Evolutionary conservation across 2,329 filamentous ascomycete genomes (phyloP).

Genomic region (Botrytis hyacinthi): DNA sequence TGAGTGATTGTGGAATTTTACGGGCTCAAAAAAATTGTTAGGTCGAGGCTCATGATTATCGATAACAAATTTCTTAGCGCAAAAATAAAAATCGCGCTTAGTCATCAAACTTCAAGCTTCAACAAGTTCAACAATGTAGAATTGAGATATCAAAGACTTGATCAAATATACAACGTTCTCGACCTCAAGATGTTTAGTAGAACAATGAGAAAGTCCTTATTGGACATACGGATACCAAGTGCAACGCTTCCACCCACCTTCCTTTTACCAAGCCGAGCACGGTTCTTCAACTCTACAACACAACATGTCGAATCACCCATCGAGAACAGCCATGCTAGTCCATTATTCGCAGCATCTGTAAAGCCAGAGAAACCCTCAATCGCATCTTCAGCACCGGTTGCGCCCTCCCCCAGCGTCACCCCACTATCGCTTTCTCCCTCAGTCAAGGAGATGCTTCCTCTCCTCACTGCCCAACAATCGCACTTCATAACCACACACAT

Average conservation of each 20-base stretch:
- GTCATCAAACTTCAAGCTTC: constrained; percentile 19
- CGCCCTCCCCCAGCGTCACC: constrained; percentile 30
- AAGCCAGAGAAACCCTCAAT: constrained; percentile 16
- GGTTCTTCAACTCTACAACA: constrained; percentile 50
- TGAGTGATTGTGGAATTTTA: constrained; percentile 23
- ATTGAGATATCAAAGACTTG: constrained; percentile 20
- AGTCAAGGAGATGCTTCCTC: constrained; percentile 62
- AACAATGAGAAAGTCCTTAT: constrained; percentile 60
- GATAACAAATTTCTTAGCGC: constrained; percentile 28
- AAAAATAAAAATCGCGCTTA: constrained; percentile 14
- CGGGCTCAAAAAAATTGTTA: constrained; percentile 22
- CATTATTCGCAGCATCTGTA: constrained; percentile 25
- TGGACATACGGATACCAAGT: constrained; percentile 53
- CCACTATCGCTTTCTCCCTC: constrained; percentile 49
- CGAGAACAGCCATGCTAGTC: constrained; percentile 18
- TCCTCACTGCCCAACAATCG: constrained; percentile 67
- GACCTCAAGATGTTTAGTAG: constrained; percentile 41
- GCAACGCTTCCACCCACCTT: constrained; percentile 49
- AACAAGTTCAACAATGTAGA: constrained; percentile 12
- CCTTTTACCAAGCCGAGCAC: constrained; percentile 46
- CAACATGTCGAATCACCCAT: constrained; percentile 46
- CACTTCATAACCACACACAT: constrained; percentile 81
- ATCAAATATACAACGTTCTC: constrained; percentile 7
- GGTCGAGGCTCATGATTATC: constrained; percentile 21
- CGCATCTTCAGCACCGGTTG: constrained; percentile 10